Evolutionary conservation across 23 red algal species (phyloP).

Genomic region (Chondrus crispus): DNA sequence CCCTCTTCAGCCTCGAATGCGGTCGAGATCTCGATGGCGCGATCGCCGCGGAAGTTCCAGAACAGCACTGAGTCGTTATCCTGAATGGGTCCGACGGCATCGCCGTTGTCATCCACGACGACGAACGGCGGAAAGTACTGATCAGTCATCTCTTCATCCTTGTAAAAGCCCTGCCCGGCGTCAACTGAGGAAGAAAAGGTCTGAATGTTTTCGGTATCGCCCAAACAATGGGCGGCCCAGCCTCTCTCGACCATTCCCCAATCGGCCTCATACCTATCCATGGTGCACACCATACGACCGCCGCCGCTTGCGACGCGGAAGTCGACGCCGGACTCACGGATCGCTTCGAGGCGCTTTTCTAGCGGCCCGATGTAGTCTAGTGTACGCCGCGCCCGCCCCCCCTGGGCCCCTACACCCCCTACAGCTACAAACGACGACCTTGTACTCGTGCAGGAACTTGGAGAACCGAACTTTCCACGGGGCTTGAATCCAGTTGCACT

Average conservation of each 20-base stretch:
- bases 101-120: constrained; percentile 68
- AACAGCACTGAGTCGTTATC: constrained; percentile 88
- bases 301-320: constrained; percentile 56
- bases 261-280: constrained; percentile 91
- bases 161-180: constrained; percentile 75
- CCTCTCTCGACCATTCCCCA: constrained; percentile 80
- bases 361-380: constrained; percentile 81
- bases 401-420: no score
- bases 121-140: constrained; percentile 88
- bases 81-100: constrained; percentile 55
- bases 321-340: constrained; percentile 62
- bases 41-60: constrained; percentile 91
- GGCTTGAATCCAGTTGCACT: constrained; percentile 11
- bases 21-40: constrained; percentile 80
- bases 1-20: constrained; percentile 79
- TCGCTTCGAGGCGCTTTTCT: constrained; percentile 64
- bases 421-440: no score
- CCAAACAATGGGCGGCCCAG: constrained; percentile 72
- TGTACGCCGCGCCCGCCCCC: no score
- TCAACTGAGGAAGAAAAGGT: constrained; percentile 55
- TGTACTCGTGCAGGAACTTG: constrained; percentile 47
- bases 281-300: constrained; percentile 78
- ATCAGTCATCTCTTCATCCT: constrained; percentile 71
- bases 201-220: constrained; percentile 55
- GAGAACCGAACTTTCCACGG: constrained; percentile 60